Evolutionary conservation across 805 yeast genomes (phyloP).

Genomic region (Teunomyces barrocoloradensis): DNA sequence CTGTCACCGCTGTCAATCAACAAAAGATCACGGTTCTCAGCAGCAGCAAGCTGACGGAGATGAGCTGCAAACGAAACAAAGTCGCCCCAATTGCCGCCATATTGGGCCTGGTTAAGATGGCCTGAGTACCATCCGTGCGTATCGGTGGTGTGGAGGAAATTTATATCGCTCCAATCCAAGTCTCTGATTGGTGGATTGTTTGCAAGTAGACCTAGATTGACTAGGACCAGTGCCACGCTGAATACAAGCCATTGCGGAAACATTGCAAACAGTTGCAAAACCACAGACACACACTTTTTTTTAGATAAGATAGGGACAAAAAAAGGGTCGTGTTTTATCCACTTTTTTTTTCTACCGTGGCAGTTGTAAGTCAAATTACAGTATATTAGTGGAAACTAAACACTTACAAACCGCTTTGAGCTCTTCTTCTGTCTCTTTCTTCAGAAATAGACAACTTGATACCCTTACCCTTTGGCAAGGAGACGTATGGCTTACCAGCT

Average conservation of each 20-base stretch:
- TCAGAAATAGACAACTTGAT: conserved; percentile 41
- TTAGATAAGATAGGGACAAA: not conserved
- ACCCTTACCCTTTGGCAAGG: conserved; percentile 47
- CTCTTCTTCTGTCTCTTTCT: conserved; percentile 47
- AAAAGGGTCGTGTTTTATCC: not conserved
- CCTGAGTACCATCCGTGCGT: conserved; percentile 98
- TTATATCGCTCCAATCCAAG: conserved; percentile 67
- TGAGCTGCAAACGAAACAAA: conserved; percentile 64
- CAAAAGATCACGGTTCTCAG: conserved; percentile 57
- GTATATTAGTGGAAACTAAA: conserved; percentile 1
- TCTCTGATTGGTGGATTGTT: conserved; percentile 32
- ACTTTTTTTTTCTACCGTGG: not conserved
- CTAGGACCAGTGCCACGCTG: not conserved
- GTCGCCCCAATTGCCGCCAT: conserved; percentile 91
- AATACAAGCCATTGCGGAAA: not conserved
- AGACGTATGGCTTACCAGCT: conserved; percentile 24
- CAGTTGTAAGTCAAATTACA: not conserved
- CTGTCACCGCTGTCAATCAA: conserved; percentile 89
- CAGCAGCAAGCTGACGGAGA: conserved; percentile 44
- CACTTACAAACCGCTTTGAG: conserved; percentile 35
- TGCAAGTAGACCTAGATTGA: not conserved
- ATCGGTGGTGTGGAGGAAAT: conserved; percentile 92
- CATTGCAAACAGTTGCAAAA: not conserved
- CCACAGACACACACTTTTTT: not conserved
- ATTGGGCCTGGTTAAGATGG: conserved; percentile 73